Evolutionary conservation across 345 rosid genomes (phyloP).

Genomic region (Dimocarpus longan): DNA sequence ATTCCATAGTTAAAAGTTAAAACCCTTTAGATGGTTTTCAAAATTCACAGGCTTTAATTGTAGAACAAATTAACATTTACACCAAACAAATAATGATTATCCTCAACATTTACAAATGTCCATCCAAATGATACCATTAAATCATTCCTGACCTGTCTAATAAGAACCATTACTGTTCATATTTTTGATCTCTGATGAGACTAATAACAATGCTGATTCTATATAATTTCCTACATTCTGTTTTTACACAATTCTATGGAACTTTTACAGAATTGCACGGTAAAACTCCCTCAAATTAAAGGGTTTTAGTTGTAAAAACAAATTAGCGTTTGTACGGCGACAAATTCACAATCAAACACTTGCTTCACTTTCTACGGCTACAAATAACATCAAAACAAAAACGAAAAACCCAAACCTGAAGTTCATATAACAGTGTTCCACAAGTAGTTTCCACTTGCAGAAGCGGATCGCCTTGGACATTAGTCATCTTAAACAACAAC

Average conservation of each 20-base stretch:
- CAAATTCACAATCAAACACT: neutral
- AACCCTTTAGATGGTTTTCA: neutral
- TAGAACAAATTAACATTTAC: neutral
- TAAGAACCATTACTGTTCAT: no score
- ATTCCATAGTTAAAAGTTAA: neutral
- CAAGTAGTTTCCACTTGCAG: slow-evolving; percentile 80
- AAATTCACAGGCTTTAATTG: neutral
- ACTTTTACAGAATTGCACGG: no score
- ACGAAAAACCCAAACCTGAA: slow-evolving; percentile 56
- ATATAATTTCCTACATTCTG: no score
- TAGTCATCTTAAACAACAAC: slow-evolving; percentile 48
- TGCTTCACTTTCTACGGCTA: neutral
- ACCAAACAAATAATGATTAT: neutral
- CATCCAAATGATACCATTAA: neutral
- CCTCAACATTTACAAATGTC: neutral
- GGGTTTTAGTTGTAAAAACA: no score
- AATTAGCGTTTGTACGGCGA: slow-evolving; percentile 7
- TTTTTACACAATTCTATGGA: no score
- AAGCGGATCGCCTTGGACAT: slow-evolving; percentile 47
- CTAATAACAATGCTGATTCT: no score
- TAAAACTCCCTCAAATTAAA: slow-evolving; percentile 97
- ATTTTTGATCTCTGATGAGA: no score
- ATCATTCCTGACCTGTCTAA: slow-evolving; percentile 73
- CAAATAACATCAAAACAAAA: neutral
- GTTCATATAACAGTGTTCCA: slow-evolving; percentile 79